Percentiles rank a stretch among this genome's conserved stretches.
phyloP scores from a whole-genome alignment of 345 rosid species.

The Murraya paniculata region DNA sequence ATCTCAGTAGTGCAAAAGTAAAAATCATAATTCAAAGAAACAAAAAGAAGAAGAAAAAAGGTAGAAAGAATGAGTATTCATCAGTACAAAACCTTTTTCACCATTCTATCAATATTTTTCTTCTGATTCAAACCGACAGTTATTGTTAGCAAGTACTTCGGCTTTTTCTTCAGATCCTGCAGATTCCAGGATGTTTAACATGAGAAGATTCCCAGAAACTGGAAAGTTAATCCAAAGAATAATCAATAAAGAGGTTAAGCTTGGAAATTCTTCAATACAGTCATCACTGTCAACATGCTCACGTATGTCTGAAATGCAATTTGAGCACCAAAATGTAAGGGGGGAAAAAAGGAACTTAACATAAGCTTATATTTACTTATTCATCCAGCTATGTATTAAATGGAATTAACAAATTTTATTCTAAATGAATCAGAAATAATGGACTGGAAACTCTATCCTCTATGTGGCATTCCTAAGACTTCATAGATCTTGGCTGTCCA shows the following conservation, averaged over 20 bases:
- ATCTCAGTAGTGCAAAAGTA: slow-evolving; percentile 21
- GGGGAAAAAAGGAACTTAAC: not conserved
- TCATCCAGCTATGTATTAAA: not conserved
- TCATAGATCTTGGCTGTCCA: not conserved
- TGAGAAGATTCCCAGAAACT: not conserved
- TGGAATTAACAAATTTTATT: not conserved
- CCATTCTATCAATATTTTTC: slow-evolving; percentile 59
- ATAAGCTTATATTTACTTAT: not conserved
- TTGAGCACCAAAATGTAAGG: not conserved
- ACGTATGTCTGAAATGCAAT: not conserved
- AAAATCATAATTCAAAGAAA: not conserved
- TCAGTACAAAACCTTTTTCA: slow-evolving; percentile 61
- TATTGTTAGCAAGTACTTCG: slow-evolving; percentile 76
- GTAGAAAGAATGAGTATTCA: not conserved
- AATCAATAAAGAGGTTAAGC: not conserved
- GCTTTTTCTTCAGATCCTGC: slow-evolving; percentile 82
- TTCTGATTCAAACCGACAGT: slow-evolving; percentile 83
- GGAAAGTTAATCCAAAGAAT: not conserved
- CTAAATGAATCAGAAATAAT: not conserved
- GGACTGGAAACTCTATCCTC: not conserved
- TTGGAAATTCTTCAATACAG: not conserved
- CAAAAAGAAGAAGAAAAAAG: not conserved
- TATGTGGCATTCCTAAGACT: not conserved
- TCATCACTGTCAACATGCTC: not conserved
- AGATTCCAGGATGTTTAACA: slow-evolving; percentile 15